A percentile compares a stretch with the other conserved stretches of the same genome.
These are phyloP conservation scores for Lactarius tabidus DNA, from an alignment of 768 basidiomycete genomes.

Conservation along the genomic window DNA sequence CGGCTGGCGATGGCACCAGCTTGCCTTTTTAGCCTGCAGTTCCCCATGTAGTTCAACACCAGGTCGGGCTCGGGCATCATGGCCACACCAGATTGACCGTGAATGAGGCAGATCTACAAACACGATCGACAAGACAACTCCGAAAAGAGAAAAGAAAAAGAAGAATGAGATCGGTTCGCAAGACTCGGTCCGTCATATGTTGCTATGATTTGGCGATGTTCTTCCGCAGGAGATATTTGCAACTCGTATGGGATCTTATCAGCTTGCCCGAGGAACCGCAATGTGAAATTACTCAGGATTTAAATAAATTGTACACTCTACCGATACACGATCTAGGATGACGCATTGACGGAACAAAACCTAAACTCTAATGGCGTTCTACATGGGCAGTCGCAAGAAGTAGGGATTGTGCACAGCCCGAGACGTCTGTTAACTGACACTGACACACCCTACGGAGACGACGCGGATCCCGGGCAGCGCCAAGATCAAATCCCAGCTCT, in stretches of 20 bases:
- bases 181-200: background rate
- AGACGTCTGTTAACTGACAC: background rate
- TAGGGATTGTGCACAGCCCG: background rate
- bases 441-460: background rate
- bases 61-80: background rate
- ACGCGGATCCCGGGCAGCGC: background rate
- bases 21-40: background rate
- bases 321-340: background rate
- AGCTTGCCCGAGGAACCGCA: background rate
- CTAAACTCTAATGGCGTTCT: background rate
- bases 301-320: background rate
- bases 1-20: too few relatives aligned
- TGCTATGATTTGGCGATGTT: too few relatives aligned
- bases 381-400: background rate
- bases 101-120: background rate
- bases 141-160: too few relatives aligned
- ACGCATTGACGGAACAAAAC: background rate
- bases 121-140: background rate
- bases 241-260: too few relatives aligned
- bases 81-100: background rate
- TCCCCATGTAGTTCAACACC: too few relatives aligned
- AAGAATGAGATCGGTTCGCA: background rate
- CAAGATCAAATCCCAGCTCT: constrained; percentile 17
- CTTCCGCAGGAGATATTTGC: too few relatives aligned
- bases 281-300: background rate